Evolutionary conservation across 129 eudicot genomes (phyloP), one percentile per base, ranked within the genome.

Genomic region (Flaveria robusta): DNA sequence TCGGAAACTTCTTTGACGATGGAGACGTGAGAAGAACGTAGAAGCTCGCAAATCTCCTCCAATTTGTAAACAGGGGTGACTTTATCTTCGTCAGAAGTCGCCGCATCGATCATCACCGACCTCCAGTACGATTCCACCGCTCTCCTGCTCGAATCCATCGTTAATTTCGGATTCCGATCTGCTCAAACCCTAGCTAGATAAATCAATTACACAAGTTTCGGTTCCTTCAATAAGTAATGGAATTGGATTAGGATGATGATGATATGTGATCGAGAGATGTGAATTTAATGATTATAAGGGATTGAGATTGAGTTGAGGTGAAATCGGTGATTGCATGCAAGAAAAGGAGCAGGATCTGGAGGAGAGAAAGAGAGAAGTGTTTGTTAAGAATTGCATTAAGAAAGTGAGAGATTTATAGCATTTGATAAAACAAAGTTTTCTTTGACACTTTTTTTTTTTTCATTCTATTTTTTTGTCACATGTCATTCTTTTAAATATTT

Each of bases 81-180:
- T 85, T 94, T 94, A 69, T 94, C 96, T 83, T 94, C 96, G 15
- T 94, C 99, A 12, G 92, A 89, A 59, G 99, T 94, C 9, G 89
- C 97, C 6, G 72, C 93, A 34, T 94, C 99, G 13, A 94, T 85
- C 96, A 89, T 86, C 79, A 83, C 76, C 24, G 97, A 89, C 77
- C 99, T 84, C 99, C 99, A 94, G 77, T 91, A 94, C 27, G 99
- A 89, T 74, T 94, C 99, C 74, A 94, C 99, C 31, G 99, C 99
- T 54, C 99, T 87, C 90, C 99, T 94, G 96, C 99, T 94, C 74
- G 88, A 80, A 68, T 91, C 96, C 99, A 94, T 94, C 16, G 16
- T 51, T 34, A 7, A 5, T 5, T 18, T 82, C 51, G 54, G 45
- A 45, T 54, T 26, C 78, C 16, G 64, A 70, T 77, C 68, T 68